phyloP scores from a whole-genome alignment of 2,329 filamentous ascomycete genomes.

The Colletotrichum cordylinicola region DNA sequence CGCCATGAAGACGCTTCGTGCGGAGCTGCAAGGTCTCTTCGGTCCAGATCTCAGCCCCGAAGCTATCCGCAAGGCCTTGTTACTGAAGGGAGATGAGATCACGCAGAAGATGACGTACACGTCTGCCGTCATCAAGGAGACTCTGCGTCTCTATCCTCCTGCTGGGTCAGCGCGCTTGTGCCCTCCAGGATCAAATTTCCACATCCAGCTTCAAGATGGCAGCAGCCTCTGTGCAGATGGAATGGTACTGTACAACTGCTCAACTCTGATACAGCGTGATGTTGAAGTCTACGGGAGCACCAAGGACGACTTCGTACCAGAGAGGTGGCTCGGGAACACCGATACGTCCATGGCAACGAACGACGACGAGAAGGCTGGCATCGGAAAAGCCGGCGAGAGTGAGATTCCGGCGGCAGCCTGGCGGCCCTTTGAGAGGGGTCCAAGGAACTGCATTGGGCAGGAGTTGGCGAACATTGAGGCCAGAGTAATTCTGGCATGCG shows the following conservation, averaged over 20 bases:
- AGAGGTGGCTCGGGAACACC: constrained; percentile 41
- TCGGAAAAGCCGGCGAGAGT: neutral
- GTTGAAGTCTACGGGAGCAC: constrained; percentile 37
- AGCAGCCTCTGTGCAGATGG: constrained; percentile 36
- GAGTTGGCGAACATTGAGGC: constrained; percentile 61
- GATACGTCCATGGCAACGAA: constrained; percentile 29
- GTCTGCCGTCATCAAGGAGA: constrained; percentile 43
- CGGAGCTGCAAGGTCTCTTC: constrained; percentile 41
- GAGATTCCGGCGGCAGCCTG: constrained; percentile 44
- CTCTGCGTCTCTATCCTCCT: constrained; percentile 38
- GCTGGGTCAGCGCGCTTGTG: constrained; percentile 34
- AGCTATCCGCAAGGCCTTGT: constrained; percentile 29
- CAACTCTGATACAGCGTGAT: constrained; percentile 40
- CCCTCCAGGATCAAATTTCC: constrained; percentile 29
- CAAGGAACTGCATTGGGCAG: constrained; percentile 60
- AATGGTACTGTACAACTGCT: constrained; percentile 38
- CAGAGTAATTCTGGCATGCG: constrained; percentile 48
- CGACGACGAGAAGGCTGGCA: constrained; percentile 4
- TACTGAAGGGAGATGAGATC: constrained; percentile 33
- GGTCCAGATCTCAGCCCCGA: constrained; percentile 32
- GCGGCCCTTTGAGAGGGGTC: constrained; percentile 59
- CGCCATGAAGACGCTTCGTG: constrained; percentile 31
- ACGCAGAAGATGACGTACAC: constrained; percentile 38
- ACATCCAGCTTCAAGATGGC: constrained; percentile 32
- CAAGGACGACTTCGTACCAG: constrained; percentile 41